Evolutionary conservation across 1,139 yeast species (phyloP).

Genomic region (Candida glucosophila): DNA sequence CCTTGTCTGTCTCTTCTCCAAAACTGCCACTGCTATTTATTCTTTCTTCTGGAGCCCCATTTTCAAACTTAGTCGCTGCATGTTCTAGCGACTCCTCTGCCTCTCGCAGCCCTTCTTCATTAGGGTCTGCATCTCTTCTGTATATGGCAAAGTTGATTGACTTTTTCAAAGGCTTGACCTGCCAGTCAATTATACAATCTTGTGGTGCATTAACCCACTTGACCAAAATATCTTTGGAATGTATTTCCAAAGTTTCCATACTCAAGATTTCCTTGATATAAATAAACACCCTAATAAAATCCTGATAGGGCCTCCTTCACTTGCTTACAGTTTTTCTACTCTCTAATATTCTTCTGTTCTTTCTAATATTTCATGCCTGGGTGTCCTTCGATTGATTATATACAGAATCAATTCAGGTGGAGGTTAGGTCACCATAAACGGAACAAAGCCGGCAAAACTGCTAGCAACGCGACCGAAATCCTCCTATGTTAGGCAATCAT

Average conservation of each 20-base stretch:
- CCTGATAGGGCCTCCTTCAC: no score
- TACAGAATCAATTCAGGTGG: no score
- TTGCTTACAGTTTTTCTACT: no score
- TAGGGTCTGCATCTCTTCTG: slow-evolving; percentile 26
- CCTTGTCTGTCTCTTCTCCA: slow-evolving; percentile 1
- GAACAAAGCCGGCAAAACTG: no score
- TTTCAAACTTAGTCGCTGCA: slow-evolving; percentile 1
- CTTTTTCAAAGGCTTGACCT: slow-evolving; percentile 72
- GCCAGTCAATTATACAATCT: slow-evolving; percentile 64
- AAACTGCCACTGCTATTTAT: no score
- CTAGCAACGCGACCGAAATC: no score
- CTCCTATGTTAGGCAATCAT: no score
- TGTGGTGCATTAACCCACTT: slow-evolving; percentile 83
- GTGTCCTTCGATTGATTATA: no score
- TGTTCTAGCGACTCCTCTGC: slow-evolving; percentile 2
- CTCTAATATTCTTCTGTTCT: no score
- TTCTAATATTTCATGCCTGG: no score
- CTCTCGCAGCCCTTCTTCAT: slow-evolving; percentile 2
- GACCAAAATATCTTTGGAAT: slow-evolving; percentile 79
- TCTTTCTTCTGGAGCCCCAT: not conserved
- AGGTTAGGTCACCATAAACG: no score
- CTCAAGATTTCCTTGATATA: slow-evolving; percentile 1
- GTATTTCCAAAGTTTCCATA: slow-evolving; percentile 86
- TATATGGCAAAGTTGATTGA: slow-evolving; percentile 68
- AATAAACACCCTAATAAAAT: not conserved